Evolutionary conservation across 176 grass and related monocot species (phyloP).

Genomic region (Oryza glumipatula): DNA sequence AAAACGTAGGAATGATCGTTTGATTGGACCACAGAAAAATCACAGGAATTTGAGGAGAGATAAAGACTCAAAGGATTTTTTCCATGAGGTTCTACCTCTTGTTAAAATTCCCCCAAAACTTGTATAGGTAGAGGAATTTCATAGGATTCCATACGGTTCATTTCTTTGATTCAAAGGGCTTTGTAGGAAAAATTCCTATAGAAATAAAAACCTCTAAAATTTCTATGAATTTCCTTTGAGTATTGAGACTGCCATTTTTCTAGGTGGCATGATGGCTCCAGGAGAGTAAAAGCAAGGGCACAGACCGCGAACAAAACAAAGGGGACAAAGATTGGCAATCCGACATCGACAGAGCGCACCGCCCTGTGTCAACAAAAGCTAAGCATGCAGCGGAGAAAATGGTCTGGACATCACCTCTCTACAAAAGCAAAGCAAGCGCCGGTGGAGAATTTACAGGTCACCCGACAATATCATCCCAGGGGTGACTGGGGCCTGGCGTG

Average conservation of each 20-base stretch:
- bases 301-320: neutral
- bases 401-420: slow-evolving; percentile 13
- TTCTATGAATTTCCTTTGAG: too few species aligned
- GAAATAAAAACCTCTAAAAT: too few species aligned
- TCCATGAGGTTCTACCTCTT: too few species aligned
- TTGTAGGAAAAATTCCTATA: too few species aligned
- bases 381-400: neutral
- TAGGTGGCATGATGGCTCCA: neutral
- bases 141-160: too few species aligned
- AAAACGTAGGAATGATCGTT: too few species aligned
- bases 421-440: slow-evolving; percentile 43
- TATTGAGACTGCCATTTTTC: neutral
- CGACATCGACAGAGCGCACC: slow-evolving; percentile 31
- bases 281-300: neutral
- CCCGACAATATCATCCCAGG: slow-evolving; percentile 47
- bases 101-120: too few species aligned
- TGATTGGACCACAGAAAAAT: too few species aligned
- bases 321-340: slow-evolving; percentile 14
- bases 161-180: too few species aligned
- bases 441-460: slow-evolving; percentile 54
- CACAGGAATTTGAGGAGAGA: too few species aligned
- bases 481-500: slow-evolving; percentile 19
- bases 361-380: slow-evolving; percentile 41
- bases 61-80: too few species aligned
- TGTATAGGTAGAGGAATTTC: too few species aligned